Percentiles rank a stretch among this genome's conserved stretches.
Conservation (phyloP, 208 protist species). For the Crithidia brevicula region DNA sequence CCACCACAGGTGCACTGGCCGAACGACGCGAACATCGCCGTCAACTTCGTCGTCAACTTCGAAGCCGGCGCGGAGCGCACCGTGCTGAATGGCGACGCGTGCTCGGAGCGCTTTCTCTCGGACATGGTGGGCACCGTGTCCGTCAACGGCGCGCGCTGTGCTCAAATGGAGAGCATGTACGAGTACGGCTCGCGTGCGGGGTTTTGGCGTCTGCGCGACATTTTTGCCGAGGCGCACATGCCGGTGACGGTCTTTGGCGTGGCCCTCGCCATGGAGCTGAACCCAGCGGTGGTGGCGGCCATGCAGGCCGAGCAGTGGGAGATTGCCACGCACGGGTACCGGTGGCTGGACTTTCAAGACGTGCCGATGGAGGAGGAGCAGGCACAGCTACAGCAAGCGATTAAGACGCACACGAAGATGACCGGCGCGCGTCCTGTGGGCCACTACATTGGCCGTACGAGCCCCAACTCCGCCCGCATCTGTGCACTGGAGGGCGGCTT, state of each 20-base stretch:
- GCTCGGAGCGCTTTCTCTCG: slow-evolving; percentile 30
- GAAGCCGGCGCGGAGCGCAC: slow-evolving; percentile 30
- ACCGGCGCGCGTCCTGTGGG: slow-evolving; percentile 23
- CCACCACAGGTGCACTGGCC: slow-evolving; percentile 31
- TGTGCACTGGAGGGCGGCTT: slow-evolving; percentile 36
- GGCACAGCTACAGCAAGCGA: slow-evolving; percentile 7
- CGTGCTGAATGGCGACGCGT: slow-evolving; percentile 34
- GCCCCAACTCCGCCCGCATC: slow-evolving; percentile 40
- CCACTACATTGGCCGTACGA: slow-evolving; percentile 46
- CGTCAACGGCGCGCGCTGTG: slow-evolving; percentile 20
- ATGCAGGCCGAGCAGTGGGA: slow-evolving; percentile 34
- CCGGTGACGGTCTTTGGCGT: slow-evolving; percentile 47
- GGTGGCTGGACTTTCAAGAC: slow-evolving; percentile 36
- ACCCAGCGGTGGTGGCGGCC: slow-evolving; percentile 22
- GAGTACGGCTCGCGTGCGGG: slow-evolving; percentile 47
- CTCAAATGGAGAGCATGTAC: slow-evolving; percentile 45
- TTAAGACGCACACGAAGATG: slow-evolving; percentile 26
- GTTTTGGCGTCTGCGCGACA: slow-evolving; percentile 37
- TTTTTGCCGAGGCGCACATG: slow-evolving; percentile 13
- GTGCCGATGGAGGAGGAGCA: slow-evolving; percentile 15
- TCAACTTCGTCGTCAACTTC: slow-evolving; percentile 47
- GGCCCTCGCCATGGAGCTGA: slow-evolving; percentile 29
- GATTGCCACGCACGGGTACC: slow-evolving; percentile 39
- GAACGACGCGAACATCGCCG: slow-evolving; percentile 23
- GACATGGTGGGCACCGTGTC: slow-evolving; percentile 36